Conservation (phyloP, 352 stramenopile species). For the Phytophthora capsici region DNA sequence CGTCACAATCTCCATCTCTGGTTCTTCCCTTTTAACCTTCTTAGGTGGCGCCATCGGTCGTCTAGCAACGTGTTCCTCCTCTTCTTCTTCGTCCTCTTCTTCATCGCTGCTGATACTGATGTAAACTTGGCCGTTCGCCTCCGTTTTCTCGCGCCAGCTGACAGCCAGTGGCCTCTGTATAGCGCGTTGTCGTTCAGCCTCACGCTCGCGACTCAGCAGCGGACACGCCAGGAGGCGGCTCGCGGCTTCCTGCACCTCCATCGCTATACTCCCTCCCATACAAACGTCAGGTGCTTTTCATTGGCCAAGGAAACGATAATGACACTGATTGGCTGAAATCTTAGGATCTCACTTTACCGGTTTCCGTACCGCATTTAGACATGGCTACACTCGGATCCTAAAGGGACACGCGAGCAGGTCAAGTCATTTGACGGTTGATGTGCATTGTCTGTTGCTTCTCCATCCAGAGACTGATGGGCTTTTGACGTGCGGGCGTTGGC, state of each 20-base stretch:
- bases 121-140: slow-evolving; percentile 57
- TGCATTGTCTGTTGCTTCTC: slow-evolving; percentile 25
- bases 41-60: slow-evolving; percentile 1
- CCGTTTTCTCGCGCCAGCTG: slow-evolving; percentile 67
- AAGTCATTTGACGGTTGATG: not conserved
- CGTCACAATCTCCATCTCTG: slow-evolving; percentile 31
- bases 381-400: slow-evolving; percentile 22
- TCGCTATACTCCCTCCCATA: slow-evolving; percentile 17
- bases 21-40: slow-evolving; percentile 10
- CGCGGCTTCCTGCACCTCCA: slow-evolving; percentile 42
- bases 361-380: not conserved
- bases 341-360: slow-evolving; percentile 8
- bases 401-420: not conserved
- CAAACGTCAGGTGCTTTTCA: slow-evolving; percentile 30
- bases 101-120: slow-evolving; percentile 62
- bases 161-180: slow-evolving; percentile 83
- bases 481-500: slow-evolving; percentile 35
- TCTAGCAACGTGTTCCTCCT: not conserved
- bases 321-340: slow-evolving; percentile 27
- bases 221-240: slow-evolving; percentile 46
- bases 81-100: slow-evolving; percentile 5
- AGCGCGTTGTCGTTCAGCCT: slow-evolving; percentile 77
- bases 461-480: slow-evolving; percentile 32
- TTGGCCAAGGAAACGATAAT: slow-evolving; percentile 21
- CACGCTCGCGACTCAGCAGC: slow-evolving; percentile 41